Evolutionary conservation across 768 basidiomycete genomes (phyloP).

Genomic region (Heimioporus sp.): DNA sequence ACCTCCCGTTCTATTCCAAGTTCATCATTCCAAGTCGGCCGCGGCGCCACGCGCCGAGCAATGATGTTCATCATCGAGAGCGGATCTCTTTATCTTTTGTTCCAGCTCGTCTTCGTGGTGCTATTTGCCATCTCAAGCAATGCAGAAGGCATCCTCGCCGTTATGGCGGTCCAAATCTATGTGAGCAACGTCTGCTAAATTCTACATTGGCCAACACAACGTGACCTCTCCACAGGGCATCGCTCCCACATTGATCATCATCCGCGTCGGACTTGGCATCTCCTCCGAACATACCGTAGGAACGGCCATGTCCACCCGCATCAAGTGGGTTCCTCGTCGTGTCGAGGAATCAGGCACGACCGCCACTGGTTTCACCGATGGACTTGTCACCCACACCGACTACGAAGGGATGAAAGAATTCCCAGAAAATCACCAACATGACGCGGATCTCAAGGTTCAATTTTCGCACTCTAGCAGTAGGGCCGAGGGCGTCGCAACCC

Average conservation of each 20-base stretch:
- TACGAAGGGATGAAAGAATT: constrained; percentile 13
- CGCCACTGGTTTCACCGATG: constrained; percentile 22
- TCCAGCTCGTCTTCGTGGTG: constrained; percentile 40
- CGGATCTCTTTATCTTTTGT: constrained; percentile 38
- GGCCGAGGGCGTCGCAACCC: background rate
- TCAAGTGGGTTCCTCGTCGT: constrained; percentile 21
- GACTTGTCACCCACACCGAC: constrained; percentile 14
- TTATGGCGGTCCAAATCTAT: constrained; percentile 40
- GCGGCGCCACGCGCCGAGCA: constrained; percentile 22
- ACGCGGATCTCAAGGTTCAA: background rate
- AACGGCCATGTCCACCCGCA: constrained; percentile 17
- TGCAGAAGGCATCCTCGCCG: constrained; percentile 37
- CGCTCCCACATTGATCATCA: constrained; percentile 36
- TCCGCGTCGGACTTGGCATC: constrained; percentile 32
- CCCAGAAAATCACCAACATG: background rate
- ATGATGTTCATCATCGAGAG: constrained; percentile 39
- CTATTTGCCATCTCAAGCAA: constrained; percentile 34
- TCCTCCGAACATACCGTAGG: constrained; percentile 23
- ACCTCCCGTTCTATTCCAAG: constrained; percentile 13
- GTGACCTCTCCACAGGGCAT: constrained; percentile 25
- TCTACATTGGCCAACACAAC: background rate
- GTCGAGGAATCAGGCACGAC: constrained; percentile 12
- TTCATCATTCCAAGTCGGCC: constrained; percentile 9
- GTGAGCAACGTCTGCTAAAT: constrained; percentile 26
- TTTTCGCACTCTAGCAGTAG: background rate